Conservation (phyloP, 148 eudicot species). For the Dianthus caryophyllus region DNA sequence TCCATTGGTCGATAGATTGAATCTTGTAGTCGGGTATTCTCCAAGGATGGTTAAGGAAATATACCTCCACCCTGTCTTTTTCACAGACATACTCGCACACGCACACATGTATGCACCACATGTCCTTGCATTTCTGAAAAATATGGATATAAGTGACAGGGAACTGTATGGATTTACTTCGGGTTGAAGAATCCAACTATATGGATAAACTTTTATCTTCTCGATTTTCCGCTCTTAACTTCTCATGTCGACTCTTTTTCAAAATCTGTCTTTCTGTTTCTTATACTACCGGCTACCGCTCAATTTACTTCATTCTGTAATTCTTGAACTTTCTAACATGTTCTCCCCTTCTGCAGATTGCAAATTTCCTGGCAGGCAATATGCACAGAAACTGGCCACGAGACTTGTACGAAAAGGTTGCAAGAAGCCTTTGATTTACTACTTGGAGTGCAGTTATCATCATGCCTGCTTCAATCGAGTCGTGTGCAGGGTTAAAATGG, state of each 20-base stretch:
- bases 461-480: not conserved
- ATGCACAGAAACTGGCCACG: conserved; percentile 86
- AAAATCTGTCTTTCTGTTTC: too few relatives aligned
- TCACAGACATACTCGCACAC: too few relatives aligned
- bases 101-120: not conserved
- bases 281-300: too few relatives aligned
- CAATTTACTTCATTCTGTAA: too few relatives aligned
- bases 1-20: not conserved
- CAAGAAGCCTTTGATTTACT: conserved; percentile 58
- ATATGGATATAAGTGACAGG: not conserved
- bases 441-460: not conserved
- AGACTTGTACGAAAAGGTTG: conserved; percentile 80
- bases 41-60: not conserved
- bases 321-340: too few relatives aligned
- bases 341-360: conserved; percentile 51
- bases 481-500: not conserved
- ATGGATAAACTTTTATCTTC: too few relatives aligned
- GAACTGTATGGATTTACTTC: too few relatives aligned
- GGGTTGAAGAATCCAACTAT: too few relatives aligned
- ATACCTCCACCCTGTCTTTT: too few relatives aligned
- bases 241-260: too few relatives aligned
- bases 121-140: not conserved
- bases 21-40: not conserved
- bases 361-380: conserved; percentile 84
- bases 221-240: too few relatives aligned